These are phyloP conservation scores for Calvatia gigantea DNA, from an alignment of 768 basidiomycete species.

Conservation along the genomic window DNA sequence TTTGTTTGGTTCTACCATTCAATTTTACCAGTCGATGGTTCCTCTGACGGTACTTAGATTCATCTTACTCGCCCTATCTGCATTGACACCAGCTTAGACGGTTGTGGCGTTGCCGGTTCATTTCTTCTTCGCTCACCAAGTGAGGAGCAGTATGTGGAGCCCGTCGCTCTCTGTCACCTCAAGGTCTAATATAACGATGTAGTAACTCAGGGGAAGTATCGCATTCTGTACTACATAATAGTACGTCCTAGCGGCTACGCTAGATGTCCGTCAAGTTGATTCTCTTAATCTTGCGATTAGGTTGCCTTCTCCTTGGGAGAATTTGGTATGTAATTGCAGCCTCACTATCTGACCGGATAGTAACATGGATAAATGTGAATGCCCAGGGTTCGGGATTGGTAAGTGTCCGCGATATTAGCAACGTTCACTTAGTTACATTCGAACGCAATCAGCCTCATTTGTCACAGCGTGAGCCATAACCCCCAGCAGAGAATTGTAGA, in stretches of 20 bases:
- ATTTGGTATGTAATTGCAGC: not conserved
- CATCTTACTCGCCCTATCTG: not conserved
- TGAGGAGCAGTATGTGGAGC: not conserved
- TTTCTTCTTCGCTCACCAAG: slow-evolving; percentile 1
- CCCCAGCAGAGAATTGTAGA: no score
- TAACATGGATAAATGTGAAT: no score
- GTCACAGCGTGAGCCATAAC: not conserved
- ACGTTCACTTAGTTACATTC: no score
- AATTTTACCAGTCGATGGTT: not conserved
- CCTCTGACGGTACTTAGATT: not conserved
- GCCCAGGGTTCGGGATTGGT: not conserved
- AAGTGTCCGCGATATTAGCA: no score
- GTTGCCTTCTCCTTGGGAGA: not conserved
- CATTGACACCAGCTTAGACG: not conserved
- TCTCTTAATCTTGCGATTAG: not conserved
- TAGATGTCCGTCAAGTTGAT: not conserved
- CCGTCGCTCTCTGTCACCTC: not conserved
- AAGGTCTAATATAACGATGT: no score
- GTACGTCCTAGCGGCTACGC: not conserved
- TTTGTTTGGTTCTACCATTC: not conserved
- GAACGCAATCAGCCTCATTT: not conserved
- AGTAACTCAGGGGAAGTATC: not conserved
- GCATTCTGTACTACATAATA: not conserved
- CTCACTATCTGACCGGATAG: no score
- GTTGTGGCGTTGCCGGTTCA: not conserved